A percentile compares a stretch with the other conserved stretches of the same genome.
phyloP scores from a whole-genome alignment of 169 alveolate species.

The Plasmodium knowlesi region DNA sequence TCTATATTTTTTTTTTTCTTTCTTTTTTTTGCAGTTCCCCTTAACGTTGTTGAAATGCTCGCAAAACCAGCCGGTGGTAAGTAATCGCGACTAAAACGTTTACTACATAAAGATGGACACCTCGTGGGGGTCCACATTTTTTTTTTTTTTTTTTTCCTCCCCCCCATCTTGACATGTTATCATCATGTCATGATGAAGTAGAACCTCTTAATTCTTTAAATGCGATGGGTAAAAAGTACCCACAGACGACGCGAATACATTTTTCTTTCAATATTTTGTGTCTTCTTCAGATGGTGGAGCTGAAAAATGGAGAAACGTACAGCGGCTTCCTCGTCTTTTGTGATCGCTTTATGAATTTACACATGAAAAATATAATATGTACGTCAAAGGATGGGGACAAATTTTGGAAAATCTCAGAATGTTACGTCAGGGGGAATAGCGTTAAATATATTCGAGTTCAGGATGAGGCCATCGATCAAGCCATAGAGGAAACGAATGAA shows the following conservation, averaged over 20 bases:
- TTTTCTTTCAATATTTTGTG: neutral
- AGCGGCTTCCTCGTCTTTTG: conserved; percentile 87
- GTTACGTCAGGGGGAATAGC: conserved; percentile 89
- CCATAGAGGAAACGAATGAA: conserved; percentile 83
- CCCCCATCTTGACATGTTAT: neutral
- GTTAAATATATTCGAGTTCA: conserved; percentile 88
- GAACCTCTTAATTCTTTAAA: neutral
- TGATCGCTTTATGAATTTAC: conserved; percentile 89
- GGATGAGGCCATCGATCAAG: conserved; percentile 85
- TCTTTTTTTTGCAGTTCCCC: conserved; percentile 82
- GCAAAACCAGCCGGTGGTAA: conserved; percentile 88
- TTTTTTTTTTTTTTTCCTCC: neutral
- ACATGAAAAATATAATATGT: conserved; percentile 86
- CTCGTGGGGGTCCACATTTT: neutral
- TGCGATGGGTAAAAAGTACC: neutral
- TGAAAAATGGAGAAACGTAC: conserved; percentile 89
- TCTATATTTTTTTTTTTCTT: conserved; percentile 15
- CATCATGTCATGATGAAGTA: neutral
- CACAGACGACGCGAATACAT: neutral
- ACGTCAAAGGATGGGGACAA: conserved; percentile 88
- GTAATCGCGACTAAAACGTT: conserved; percentile 26
- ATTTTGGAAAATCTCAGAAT: conserved; percentile 87
- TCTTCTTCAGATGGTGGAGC: conserved; percentile 84
- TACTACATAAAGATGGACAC: neutral
- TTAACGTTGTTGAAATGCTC: conserved; percentile 87